Evolutionary conservation across 1,284 basidiomycete genomes (phyloP).

Genomic region (Apiotrichum sp.): DNA sequence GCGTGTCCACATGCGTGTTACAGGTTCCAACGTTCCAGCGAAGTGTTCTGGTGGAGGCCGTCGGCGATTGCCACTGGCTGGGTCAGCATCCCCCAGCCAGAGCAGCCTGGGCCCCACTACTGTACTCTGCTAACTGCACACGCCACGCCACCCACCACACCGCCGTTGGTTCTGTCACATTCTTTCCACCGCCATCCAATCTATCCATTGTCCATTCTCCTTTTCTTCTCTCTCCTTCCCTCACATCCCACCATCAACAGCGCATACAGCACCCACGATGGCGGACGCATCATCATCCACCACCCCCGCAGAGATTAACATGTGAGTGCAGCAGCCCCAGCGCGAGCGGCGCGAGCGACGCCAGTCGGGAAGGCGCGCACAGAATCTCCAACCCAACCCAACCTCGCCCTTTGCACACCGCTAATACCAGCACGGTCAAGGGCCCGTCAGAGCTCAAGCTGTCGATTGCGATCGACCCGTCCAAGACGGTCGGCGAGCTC

Average conservation of each 20-base stretch:
- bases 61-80: no score
- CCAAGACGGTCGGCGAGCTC: constrained; percentile 69
- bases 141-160: no score
- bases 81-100: no score
- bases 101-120: no score
- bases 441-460: constrained; percentile 87
- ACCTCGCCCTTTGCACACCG: no score
- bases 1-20: no score
- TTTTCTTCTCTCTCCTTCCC: background rate
- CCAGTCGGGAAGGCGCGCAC: no score
- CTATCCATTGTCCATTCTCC: background rate
- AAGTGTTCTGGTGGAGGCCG: no score
- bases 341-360: no score
- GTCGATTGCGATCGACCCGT: constrained; percentile 65
- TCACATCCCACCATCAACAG: background rate
- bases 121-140: no score
- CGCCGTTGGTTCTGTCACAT: background rate
- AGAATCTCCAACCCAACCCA: no score
- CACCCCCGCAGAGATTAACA: constrained; percentile 18
- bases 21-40: no score
- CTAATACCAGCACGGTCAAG: constrained; percentile 42
- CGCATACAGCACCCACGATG: constrained; percentile 9
- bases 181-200: background rate
- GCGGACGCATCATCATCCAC: constrained; percentile 18
- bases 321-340: constrained; percentile 14